phyloP scores from a whole-genome alignment of 1,284 basidiomycete genomes.

The Heterobasidion occidentale region DNA sequence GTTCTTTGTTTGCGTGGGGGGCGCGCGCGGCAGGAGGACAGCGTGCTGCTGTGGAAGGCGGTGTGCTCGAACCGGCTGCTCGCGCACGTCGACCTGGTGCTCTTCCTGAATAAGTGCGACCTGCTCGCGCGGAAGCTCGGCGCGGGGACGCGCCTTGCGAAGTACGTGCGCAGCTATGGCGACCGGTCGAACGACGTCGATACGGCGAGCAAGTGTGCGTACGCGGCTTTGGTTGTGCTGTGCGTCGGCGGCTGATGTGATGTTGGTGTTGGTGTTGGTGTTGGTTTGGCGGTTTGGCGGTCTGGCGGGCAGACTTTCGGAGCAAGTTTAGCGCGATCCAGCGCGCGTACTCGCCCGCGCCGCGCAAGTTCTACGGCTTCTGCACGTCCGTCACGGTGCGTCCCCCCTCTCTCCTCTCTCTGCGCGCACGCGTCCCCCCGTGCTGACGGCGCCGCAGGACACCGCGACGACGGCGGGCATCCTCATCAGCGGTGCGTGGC shows the following conservation, averaged over 20 bases:
- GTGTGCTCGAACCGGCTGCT: slow-evolving; percentile 70
- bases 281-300: neutral
- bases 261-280: no score
- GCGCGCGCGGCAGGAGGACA: slow-evolving; percentile 56
- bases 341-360: slow-evolving; percentile 65
- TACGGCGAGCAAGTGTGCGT: slow-evolving; percentile 58
- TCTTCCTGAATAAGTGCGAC: slow-evolving; percentile 79
- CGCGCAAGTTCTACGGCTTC: slow-evolving; percentile 74
- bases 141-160: slow-evolving; percentile 50
- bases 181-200: slow-evolving; percentile 68
- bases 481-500: slow-evolving; percentile 59
- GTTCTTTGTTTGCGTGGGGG: no score
- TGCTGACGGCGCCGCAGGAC: slow-evolving; percentile 33
- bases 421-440: neutral
- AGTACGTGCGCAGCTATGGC: slow-evolving; percentile 68
- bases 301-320: slow-evolving; percentile 44
- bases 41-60: slow-evolving; percentile 73
- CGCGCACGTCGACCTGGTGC: slow-evolving; percentile 62
- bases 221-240: no score
- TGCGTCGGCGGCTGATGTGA: no score
- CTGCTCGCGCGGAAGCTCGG: slow-evolving; percentile 60
- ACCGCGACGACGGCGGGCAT: slow-evolving; percentile 69
- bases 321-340: slow-evolving; percentile 75
- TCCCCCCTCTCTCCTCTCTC: neutral
- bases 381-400: slow-evolving; percentile 69